These are phyloP conservation scores for Herpotrichia juniperi DNA, from an alignment of 2,329 filamentous ascomycete species.

Conservation along the genomic window DNA sequence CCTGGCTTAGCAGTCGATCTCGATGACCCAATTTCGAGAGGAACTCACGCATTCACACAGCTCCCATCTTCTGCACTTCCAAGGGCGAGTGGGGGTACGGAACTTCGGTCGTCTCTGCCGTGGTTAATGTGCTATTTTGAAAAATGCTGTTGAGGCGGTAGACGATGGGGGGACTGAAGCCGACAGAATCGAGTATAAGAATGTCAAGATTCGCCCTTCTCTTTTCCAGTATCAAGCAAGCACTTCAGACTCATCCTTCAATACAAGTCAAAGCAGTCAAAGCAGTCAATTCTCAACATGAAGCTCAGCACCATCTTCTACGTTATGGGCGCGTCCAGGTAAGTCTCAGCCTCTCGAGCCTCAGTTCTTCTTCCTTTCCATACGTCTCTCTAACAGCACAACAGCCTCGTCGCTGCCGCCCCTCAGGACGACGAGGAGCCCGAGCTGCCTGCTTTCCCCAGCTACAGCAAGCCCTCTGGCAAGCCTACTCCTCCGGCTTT, in stretches of 20 bases:
- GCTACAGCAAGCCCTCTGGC: conserved; percentile 7
- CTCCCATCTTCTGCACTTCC: conserved; percentile 3
- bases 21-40: conserved; percentile 8
- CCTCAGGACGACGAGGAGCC: conserved; percentile 19
- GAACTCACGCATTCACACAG: conserved; percentile 7
- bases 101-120: conserved; percentile 16
- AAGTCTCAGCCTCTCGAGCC: neutral
- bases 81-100: conserved; percentile 6
- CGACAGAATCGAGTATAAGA: conserved; percentile 20
- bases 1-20: conserved; percentile 11
- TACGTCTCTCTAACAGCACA: conserved; percentile 6
- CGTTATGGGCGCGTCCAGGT: conserved; percentile 26
- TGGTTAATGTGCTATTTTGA: conserved; percentile 18
- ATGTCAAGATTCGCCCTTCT: neutral
- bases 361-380: neutral
- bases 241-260: conserved; percentile 11
- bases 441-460: conserved; percentile 6
- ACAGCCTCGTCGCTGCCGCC: conserved; percentile 25
- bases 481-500: neutral
- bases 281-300: conserved; percentile 22
- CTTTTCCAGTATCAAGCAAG: conserved; percentile 8
- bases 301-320: conserved; percentile 30
- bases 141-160: neutral
- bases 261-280: conserved; percentile 10
- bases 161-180: neutral